A percentile compares a stretch with the other conserved stretches of the same genome.
Evolutionary conservation across 2,329 filamentous ascomycete species (phyloP).

Genomic region (Amylocarpus encephaloides): DNA sequence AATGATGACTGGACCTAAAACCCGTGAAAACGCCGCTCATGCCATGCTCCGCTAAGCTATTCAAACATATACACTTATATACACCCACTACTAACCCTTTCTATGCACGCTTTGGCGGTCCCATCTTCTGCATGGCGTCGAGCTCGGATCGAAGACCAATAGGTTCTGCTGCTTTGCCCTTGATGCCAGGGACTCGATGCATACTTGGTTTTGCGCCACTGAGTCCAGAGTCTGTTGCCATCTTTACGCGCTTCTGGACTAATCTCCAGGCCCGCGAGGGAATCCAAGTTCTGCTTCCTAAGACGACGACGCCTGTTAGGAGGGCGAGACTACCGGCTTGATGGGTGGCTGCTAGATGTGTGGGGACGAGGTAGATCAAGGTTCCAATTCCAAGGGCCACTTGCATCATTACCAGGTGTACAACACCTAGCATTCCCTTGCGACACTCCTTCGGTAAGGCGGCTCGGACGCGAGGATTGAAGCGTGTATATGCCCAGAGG

Average conservation of each 20-base stretch:
- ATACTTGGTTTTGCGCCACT: neutral
- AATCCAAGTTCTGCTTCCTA: conserved; percentile 72
- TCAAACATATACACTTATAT: conserved; percentile 3
- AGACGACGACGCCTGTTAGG: conserved; percentile 71
- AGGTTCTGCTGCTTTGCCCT: neutral
- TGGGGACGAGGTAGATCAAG: conserved; percentile 88
- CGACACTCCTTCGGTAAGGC: conserved; percentile 57
- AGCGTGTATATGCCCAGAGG: conserved; percentile 74
- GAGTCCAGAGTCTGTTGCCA: conserved; percentile 11
- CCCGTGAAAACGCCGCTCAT: neutral
- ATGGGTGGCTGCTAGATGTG: conserved; percentile 79
- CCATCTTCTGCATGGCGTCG: neutral
- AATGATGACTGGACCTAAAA: neutral
- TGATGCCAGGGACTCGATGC: neutral
- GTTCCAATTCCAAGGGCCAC: conserved; percentile 84
- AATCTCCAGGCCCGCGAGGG: conserved; percentile 58
- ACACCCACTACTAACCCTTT: neutral
- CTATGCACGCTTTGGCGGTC: neutral
- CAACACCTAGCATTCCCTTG: conserved; percentile 69
- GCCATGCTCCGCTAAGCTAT: conserved; percentile 2
- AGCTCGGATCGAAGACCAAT: neutral
- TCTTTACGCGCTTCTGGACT: conserved; percentile 38
- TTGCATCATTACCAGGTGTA: conserved; percentile 78
- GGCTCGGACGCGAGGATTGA: conserved; percentile 47
- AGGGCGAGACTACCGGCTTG: conserved; percentile 86